Evolutionary conservation across 371 early-diverging fungal genomes (phyloP).

Genomic region (Coemansia sp.): DNA sequence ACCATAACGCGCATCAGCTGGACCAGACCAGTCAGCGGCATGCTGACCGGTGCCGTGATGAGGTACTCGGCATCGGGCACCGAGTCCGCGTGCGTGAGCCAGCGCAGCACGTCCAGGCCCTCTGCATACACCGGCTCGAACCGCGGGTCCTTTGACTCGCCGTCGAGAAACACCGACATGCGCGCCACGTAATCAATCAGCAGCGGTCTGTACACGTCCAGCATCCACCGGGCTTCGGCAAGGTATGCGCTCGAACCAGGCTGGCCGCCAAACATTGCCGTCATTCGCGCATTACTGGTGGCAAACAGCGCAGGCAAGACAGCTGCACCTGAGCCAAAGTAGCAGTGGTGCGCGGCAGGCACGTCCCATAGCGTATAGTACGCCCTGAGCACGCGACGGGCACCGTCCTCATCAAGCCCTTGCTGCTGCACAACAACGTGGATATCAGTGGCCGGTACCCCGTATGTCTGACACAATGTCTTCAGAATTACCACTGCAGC

Average conservation of each 20-base stretch:
- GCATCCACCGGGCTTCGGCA: constrained; percentile 75
- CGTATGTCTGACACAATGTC: constrained; percentile 2
- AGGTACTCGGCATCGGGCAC: constrained; percentile 77
- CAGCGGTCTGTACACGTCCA: constrained; percentile 73
- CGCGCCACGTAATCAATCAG: constrained; percentile 69
- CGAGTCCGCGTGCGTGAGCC: constrained; percentile 76
- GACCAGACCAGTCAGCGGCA: constrained; percentile 84
- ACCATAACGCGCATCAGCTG: constrained; percentile 57
- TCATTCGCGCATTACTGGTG: constrained; percentile 42
- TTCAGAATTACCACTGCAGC: background rate
- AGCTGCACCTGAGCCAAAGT: background rate
- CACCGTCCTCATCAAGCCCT: background rate
- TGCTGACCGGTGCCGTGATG: constrained; percentile 73
- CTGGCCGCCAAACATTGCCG: constrained; percentile 94
- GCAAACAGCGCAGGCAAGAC: background rate
- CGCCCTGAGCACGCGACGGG: constrained; percentile 15
- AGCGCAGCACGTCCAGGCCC: constrained; percentile 76
- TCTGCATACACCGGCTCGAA: constrained; percentile 64
- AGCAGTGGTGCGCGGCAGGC: background rate
- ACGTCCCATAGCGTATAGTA: constrained; percentile 17
- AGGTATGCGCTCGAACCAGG: constrained; percentile 86
- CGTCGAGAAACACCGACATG: constrained; percentile 67
- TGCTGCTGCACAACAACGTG: constrained; percentile 9
- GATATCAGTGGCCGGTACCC: constrained; percentile 9
- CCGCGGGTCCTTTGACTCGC: constrained; percentile 64